These are phyloP conservation scores for Talaromyces ruber DNA, from an alignment of 495 filamentous ascomycete genomes.

Conservation along the genomic window DNA sequence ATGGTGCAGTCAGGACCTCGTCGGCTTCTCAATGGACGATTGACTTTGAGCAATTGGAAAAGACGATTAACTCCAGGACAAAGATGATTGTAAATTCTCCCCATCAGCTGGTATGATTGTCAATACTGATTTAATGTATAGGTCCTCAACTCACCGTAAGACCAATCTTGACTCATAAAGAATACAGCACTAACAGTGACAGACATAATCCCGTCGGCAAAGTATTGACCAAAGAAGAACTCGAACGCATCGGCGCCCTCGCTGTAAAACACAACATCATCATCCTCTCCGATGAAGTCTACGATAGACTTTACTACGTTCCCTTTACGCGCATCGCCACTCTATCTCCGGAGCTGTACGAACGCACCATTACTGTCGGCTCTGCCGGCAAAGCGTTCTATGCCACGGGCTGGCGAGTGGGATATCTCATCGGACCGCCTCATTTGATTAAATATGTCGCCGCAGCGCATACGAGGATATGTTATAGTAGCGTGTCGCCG, in stretches of 20 bases:
- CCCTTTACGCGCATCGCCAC: conserved; percentile 91
- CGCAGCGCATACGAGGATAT: conserved; percentile 91
- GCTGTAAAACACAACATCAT: conserved; percentile 91
- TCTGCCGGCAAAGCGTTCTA: conserved; percentile 98
- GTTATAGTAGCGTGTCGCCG: conserved; percentile 87
- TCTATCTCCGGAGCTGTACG: conserved; percentile 76
- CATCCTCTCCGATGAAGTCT: conserved; percentile 93
- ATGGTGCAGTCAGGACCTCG: conserved; percentile 69
- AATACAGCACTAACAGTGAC: conserved; percentile 1
- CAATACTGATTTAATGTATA: conserved; percentile 12
- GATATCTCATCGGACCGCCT: conserved; percentile 85
- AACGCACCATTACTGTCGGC: conserved; percentile 84
- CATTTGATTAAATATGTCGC: conserved; percentile 87
- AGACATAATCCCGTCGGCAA: conserved; percentile 97
- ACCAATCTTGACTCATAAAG: not conserved
- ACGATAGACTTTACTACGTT: conserved; percentile 90
- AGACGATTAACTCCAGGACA: conserved; percentile 73
- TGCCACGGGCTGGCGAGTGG: conserved; percentile 92
- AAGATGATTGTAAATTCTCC: conserved; percentile 88
- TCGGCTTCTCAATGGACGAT: conserved; percentile 84
- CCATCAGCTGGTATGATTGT: not conserved
- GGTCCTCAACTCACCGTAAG: conserved; percentile 39
- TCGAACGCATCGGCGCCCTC: conserved; percentile 79
- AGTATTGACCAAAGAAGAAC: conserved; percentile 76
- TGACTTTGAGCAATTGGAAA: conserved; percentile 75